These are phyloP conservation scores for Phytophthora cryptogea DNA, from an alignment of 352 stramenopile species.

Conservation along the genomic window DNA sequence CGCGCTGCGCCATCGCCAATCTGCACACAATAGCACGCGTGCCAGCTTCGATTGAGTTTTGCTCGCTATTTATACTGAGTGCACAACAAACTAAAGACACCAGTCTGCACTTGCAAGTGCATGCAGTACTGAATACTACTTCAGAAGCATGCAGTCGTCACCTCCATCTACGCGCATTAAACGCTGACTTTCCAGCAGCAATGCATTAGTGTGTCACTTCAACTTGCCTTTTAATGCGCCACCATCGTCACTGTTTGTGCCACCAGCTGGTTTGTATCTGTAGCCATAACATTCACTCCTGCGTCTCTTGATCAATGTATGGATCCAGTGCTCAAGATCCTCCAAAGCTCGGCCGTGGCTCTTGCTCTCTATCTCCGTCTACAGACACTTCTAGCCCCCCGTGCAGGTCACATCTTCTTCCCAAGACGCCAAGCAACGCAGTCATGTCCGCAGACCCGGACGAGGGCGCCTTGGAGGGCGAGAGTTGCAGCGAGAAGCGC, in stretches of 20 bases:
- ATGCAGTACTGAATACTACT: neutral
- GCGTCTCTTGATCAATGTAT: neutral
- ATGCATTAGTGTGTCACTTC: neutral
- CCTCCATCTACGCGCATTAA: too few relatives aligned
- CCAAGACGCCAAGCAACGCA: slow-evolving; percentile 1
- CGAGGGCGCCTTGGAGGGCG: slow-evolving; percentile 16
- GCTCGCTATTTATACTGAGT: slow-evolving; percentile 8
- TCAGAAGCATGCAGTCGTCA: neutral
- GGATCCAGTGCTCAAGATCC: neutral
- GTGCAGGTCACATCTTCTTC: neutral
- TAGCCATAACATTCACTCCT: neutral
- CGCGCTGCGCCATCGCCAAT: slow-evolving; percentile 27
- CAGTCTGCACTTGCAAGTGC: neutral
- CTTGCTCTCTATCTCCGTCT: neutral
- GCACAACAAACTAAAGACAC: too few relatives aligned
- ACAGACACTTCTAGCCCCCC: neutral
- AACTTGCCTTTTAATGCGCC: neutral
- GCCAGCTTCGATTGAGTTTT: neutral
- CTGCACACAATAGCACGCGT: too few relatives aligned
- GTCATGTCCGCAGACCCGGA: slow-evolving; percentile 4
- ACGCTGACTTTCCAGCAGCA: too few relatives aligned
- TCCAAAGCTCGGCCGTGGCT: neutral
- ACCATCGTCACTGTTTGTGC: neutral
- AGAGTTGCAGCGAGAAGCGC: slow-evolving; percentile 58
- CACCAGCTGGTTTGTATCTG: neutral